Evolutionary conservation across 495 filamentous ascomycete species (phyloP).

Genomic region (Pseudomonodictys pantanalensis): DNA sequence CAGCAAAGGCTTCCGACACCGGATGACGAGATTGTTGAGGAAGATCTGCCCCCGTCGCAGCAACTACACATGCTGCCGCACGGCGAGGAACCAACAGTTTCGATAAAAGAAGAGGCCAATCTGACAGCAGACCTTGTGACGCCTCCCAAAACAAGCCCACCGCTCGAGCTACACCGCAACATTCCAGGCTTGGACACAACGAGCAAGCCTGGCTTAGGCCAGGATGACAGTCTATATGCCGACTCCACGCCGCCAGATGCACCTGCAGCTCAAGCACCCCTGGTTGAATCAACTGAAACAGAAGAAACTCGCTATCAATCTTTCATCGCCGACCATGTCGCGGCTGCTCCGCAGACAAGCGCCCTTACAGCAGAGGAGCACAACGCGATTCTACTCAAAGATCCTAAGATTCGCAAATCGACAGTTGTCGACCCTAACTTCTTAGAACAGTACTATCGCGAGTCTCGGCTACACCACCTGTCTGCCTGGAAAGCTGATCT

Average conservation of each 20-base stretch:
- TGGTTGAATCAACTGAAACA: neutral
- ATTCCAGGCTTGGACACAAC: neutral
- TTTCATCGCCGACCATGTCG: too few relatives aligned
- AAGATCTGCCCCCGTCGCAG: slow-evolving; percentile 30
- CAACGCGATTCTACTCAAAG: slow-evolving; percentile 74
- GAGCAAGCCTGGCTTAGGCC: neutral
- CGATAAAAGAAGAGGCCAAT: neutral
- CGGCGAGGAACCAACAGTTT: too few relatives aligned
- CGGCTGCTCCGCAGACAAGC: neutral
- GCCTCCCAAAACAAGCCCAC: slow-evolving; percentile 30
- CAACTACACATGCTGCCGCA: slow-evolving; percentile 11
- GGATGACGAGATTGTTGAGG: slow-evolving; percentile 25
- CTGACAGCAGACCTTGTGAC: slow-evolving; percentile 8
- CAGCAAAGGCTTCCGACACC: slow-evolving; percentile 22
- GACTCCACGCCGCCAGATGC: slow-evolving; percentile 6
- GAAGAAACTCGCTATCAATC: too few relatives aligned
- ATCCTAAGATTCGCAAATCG: slow-evolving; percentile 78
- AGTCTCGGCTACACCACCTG: slow-evolving; percentile 89
- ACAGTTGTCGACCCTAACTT: slow-evolving; percentile 89
- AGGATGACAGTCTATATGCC: slow-evolving; percentile 23
- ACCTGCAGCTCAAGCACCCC: neutral
- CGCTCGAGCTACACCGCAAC: neutral
- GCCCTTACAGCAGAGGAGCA: slow-evolving; percentile 82
- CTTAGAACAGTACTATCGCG: slow-evolving; percentile 86
- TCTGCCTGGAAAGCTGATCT: slow-evolving; percentile 94